These are phyloP conservation scores for Martiniozyma abietophila DNA, from an alignment of 805 yeast genomes.

Conservation along the genomic window DNA sequence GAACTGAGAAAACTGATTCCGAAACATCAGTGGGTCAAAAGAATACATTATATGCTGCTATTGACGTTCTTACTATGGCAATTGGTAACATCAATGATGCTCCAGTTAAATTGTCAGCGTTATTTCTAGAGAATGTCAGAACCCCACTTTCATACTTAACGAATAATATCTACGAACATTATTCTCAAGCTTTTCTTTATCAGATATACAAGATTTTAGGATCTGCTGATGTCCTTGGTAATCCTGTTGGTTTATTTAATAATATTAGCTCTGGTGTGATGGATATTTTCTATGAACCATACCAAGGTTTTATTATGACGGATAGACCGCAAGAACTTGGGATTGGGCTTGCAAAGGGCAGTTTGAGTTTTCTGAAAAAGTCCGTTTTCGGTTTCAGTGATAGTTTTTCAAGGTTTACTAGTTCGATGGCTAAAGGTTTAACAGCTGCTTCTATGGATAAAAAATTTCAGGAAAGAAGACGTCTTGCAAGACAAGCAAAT, in stretches of 20 bases:
- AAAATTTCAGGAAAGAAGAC: conserved; percentile 76
- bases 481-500: conserved; percentile 66
- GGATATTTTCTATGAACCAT: conserved; percentile 96
- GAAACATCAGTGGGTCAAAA: conserved; percentile 49
- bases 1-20: conserved; percentile 64
- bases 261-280: conserved; percentile 89
- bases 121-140: conserved; percentile 80
- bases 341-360: conserved; percentile 92
- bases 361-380: conserved; percentile 85
- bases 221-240: conserved; percentile 92
- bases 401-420: conserved; percentile 86
- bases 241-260: conserved; percentile 94
- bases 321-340: conserved; percentile 96
- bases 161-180: conserved; percentile 71
- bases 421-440: conserved; percentile 89
- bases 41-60: conserved; percentile 62
- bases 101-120: conserved; percentile 80
- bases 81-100: conserved; percentile 96
- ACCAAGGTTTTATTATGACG: conserved; percentile 87
- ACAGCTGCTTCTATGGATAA: conserved; percentile 85
- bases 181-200: conserved; percentile 83
- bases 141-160: conserved; percentile 71
- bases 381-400: conserved; percentile 93
- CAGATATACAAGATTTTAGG: conserved; percentile 91
- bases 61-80: conserved; percentile 90